phyloP scores from a whole-genome alignment of 495 filamentous ascomycete species.

The Jackrogersella minutella region DNA sequence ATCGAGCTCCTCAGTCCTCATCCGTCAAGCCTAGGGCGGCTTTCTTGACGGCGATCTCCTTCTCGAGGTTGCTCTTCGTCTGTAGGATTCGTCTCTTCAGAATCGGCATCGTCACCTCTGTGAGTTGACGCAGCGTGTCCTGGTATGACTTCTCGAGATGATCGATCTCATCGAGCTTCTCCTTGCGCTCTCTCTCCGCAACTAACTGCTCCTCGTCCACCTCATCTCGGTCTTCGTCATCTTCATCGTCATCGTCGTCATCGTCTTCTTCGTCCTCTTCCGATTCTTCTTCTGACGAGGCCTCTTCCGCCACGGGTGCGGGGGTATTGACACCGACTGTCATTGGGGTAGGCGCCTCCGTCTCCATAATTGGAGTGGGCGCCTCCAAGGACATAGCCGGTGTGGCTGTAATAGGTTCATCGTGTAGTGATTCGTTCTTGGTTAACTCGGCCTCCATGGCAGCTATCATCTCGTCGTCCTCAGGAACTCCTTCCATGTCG shows the following conservation, averaged over 20 bases:
- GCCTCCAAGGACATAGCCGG: constrained; percentile 46
- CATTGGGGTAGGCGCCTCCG: constrained; percentile 49
- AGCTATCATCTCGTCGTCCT: constrained; percentile 51
- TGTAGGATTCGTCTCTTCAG: constrained; percentile 58
- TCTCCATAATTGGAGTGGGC: constrained; percentile 46
- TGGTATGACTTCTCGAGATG: constrained; percentile 58
- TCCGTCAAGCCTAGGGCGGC: constrained; percentile 57
- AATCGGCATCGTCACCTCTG: constrained; percentile 52
- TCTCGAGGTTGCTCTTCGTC: constrained; percentile 58
- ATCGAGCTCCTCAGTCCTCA: constrained; percentile 48
- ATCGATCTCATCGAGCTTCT: constrained; percentile 63
- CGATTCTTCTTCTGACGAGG: constrained; percentile 53
- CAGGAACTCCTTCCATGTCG: constrained; percentile 34
- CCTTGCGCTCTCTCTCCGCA: constrained; percentile 45
- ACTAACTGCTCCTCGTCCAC: constrained; percentile 57
- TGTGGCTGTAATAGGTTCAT: constrained; percentile 40
- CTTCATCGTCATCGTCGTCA: constrained; percentile 58
- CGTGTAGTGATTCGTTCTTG: constrained; percentile 46
- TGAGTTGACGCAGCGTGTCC: constrained; percentile 48
- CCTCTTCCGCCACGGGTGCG: constrained; percentile 41
- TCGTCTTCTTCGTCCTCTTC: constrained; percentile 56
- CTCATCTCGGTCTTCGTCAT: constrained; percentile 54
- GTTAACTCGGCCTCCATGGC: constrained; percentile 52
- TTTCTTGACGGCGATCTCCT: constrained; percentile 67
- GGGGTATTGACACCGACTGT: constrained; percentile 46